Evolutionary conservation across 345 rosid species (phyloP), one percentile per base, ranked within the genome.

Genomic region (Turnera subulata): DNA sequence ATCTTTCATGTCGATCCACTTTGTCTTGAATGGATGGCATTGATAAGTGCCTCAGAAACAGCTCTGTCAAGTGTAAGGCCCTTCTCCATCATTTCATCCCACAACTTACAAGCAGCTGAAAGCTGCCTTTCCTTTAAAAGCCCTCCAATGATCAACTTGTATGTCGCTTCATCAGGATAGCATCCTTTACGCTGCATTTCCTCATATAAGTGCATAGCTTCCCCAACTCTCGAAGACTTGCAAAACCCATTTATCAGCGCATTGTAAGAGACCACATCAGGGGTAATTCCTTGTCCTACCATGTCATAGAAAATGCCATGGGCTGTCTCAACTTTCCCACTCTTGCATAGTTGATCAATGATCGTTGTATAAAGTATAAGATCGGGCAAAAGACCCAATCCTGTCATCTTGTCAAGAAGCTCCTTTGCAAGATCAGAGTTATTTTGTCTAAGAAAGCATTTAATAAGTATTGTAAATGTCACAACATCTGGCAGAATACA

Each of bases 31-130:
- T 65, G 72, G 38, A 72, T 73, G 46, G 85, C 84, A 44, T 75
- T 72, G 47, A 89, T 72, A 46, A 89, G 86, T 21, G 69, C 72
- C 52, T 80, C 96, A 24, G 97, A 85, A 62, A 80, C 64, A 66
- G 80, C 66, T 71, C 76, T 81, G 65, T 93, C 96, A 63, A 93
- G 97, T 32, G 96, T 85, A 68, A 85, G 85, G 55, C 99, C 97
- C 71, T 75, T 87, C 71, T 93, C 95, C 99, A 93, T 93, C 99
- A 93, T 93, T 75, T 82, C 79, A 81, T 88, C 97, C 99, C 99
- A 93, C 61, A 89, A 66, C 69, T 62, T 76, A 79, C 80, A 85
- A 65, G 97, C 99, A 45, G 55, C 26, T 25, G 82, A 60, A 54
- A 84, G 38, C 52, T 81, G 78, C 62, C 78, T 84, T 69, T 81